phyloP scores from a whole-genome alignment of 2,329 filamentous ascomycete genomes.

The Cladophialophora exuberans region DNA sequence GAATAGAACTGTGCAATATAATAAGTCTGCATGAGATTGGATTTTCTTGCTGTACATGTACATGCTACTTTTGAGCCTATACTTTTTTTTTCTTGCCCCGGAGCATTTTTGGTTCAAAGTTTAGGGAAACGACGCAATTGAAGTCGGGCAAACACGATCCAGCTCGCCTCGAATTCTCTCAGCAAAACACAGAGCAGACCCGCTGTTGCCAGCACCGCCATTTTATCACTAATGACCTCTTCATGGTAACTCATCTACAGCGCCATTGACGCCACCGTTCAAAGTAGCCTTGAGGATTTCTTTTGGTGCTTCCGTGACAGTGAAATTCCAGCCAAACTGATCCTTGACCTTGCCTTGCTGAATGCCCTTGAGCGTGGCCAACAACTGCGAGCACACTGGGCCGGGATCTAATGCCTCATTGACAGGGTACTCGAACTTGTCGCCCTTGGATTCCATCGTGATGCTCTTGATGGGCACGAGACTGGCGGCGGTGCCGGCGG shows the following conservation, averaged over 20 bases:
- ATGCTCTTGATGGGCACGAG: conserved; percentile 92
- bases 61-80: too few relatives aligned
- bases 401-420: conserved; percentile 65
- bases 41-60: too few relatives aligned
- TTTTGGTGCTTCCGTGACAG: conserved; percentile 38
- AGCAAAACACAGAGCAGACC: not conserved
- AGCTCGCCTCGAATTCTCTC: not conserved
- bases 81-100: too few relatives aligned
- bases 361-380: conserved; percentile 79
- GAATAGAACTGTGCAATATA: not conserved
- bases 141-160: too few relatives aligned
- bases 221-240: too few relatives aligned
- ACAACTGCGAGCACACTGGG: conserved; percentile 70
- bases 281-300: conserved; percentile 22
- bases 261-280: conserved; percentile 23
- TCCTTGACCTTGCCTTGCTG: conserved; percentile 82
- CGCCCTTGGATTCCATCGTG: conserved; percentile 65
- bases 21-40: not conserved
- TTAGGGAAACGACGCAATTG: too few relatives aligned
- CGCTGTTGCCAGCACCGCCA: not conserved
- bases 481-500: conserved; percentile 87
- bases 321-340: conserved; percentile 69
- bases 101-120: too few relatives aligned
- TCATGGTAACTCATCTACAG: conserved; percentile 28
- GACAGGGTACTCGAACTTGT: conserved; percentile 59